These are phyloP conservation scores for Olyra latifolia DNA, from an alignment of 176 grass and related monocot species.

Conservation along the genomic window DNA sequence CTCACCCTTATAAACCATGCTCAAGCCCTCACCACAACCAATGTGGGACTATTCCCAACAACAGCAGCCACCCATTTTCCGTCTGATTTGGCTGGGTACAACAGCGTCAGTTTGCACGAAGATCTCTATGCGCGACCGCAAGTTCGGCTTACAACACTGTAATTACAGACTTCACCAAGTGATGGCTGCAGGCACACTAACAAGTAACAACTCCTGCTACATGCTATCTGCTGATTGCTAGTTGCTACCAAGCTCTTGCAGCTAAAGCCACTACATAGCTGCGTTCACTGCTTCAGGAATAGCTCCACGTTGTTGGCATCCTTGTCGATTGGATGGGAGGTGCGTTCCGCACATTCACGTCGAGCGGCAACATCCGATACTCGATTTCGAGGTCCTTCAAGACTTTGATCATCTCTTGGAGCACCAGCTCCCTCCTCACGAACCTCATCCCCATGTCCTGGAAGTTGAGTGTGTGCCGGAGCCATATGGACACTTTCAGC, in stretches of 20 bases:
- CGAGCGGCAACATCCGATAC: constrained; percentile 67
- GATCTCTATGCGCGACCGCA: background rate
- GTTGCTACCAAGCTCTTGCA: constrained; percentile 3
- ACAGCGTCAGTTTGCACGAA: background rate
- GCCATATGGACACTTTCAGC: constrained; percentile 61
- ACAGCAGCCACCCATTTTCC: too few species aligned
- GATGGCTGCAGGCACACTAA: constrained; percentile 12
- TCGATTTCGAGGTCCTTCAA: constrained; percentile 69
- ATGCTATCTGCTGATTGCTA: constrained; percentile 24
- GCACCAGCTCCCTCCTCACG: constrained; percentile 48
- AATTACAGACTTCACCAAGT: constrained; percentile 27
- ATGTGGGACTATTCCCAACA: too few species aligned
- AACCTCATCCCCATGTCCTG: constrained; percentile 69
- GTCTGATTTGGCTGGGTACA: background rate
- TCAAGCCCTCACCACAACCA: too few species aligned
- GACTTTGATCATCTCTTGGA: constrained; percentile 66
- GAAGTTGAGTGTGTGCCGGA: constrained; percentile 57
- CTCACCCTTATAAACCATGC: too few species aligned
- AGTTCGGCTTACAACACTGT: background rate
- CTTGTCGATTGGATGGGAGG: constrained; percentile 45
- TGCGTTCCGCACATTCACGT: constrained; percentile 60
- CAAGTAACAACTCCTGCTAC: background rate
- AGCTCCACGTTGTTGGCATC: constrained; percentile 64
- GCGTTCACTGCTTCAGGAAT: constrained; percentile 26
- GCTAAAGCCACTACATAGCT: background rate